Conservation (phyloP, 805 yeast genomes). For the Kuraishia capsulata region DNA sequence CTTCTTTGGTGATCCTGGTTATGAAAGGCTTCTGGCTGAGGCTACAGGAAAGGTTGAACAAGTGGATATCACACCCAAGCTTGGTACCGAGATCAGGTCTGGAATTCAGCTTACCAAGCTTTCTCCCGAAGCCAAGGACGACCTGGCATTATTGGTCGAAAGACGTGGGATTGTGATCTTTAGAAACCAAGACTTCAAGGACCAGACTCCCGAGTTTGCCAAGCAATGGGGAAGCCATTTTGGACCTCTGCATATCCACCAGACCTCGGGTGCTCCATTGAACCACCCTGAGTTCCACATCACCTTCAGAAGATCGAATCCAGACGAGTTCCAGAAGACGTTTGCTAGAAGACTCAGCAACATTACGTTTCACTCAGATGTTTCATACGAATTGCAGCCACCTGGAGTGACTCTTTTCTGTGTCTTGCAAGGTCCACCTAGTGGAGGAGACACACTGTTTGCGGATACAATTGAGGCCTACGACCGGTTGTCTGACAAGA, state of each 20-base stretch:
- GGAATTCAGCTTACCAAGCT: conserved; percentile 34
- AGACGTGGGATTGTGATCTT: conserved; percentile 38
- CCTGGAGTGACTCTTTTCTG: conserved; percentile 43
- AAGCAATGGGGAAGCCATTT: conserved; percentile 32
- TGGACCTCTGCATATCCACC: conserved; percentile 37
- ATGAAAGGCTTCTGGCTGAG: conserved; percentile 34
- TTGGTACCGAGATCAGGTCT: conserved; percentile 27
- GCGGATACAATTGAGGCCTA: conserved; percentile 67
- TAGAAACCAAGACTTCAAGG: conserved; percentile 33
- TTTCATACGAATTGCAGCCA: conserved; percentile 61
- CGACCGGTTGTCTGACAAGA: conserved; percentile 57
- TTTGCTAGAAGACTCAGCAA: conserved; percentile 22
- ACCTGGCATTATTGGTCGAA: conserved; percentile 36
- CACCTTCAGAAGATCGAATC: conserved; percentile 26
- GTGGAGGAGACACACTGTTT: conserved; percentile 76
- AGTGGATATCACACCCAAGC: conserved; percentile 28
- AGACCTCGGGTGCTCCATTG: conserved; percentile 42
- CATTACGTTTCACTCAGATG: conserved; percentile 38
- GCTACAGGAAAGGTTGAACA: conserved; percentile 6
- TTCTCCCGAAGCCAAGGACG: conserved; percentile 31
- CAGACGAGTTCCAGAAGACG: conserved; percentile 9
- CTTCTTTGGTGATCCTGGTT: conserved; percentile 47
- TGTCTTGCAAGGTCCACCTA: conserved; percentile 32
- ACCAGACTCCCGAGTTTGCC: conserved; percentile 28
- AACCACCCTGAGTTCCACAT: conserved; percentile 31